Percentiles rank a stretch among this genome's conserved stretches.
phyloP scores from a whole-genome alignment of 352 stramenopile species.

The Pythium sp. region DNA sequence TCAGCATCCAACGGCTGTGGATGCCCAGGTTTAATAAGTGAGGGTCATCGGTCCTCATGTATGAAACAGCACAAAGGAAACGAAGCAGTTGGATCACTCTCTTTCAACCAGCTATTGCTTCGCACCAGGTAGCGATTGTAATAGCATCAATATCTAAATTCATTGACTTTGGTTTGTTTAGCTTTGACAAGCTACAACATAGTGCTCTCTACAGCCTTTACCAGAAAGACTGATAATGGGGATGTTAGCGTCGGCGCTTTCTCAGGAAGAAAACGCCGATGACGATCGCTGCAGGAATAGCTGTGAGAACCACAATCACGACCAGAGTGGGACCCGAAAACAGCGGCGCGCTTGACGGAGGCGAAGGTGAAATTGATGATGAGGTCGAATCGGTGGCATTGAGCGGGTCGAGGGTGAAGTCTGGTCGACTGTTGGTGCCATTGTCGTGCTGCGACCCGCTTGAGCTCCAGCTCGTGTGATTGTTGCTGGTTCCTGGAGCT shows the following conservation, averaged over 20 bases:
- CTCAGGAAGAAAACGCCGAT: constrained; percentile 15
- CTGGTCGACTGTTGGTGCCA: background rate
- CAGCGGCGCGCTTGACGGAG: constrained; percentile 1
- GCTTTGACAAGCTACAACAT: too few relatives aligned
- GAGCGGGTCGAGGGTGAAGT: background rate
- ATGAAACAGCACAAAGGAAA: background rate
- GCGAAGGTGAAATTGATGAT: background rate
- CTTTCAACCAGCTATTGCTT: background rate
- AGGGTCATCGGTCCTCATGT: background rate
- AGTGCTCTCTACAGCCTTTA: too few relatives aligned
- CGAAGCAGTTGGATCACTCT: background rate
- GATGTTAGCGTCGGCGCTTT: constrained; percentile 3
- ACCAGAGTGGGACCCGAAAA: constrained; percentile 13
- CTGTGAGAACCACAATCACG: constrained; percentile 17
- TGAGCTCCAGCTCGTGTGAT: background rate
- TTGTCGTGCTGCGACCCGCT: background rate
- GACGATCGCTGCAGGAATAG: constrained; percentile 15
- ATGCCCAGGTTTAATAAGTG: constrained; percentile 7
- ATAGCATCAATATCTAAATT: constrained; percentile 1
- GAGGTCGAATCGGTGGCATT: background rate
- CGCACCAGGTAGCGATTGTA: background rate
- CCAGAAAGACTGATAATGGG: too few relatives aligned
- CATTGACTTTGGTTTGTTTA: background rate
- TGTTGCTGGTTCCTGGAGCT: background rate
- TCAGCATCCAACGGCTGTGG: background rate